These are phyloP conservation scores for Dactylonectria macrodidyma DNA, from an alignment of 2,329 filamentous ascomycete genomes.

Conservation along the genomic window DNA sequence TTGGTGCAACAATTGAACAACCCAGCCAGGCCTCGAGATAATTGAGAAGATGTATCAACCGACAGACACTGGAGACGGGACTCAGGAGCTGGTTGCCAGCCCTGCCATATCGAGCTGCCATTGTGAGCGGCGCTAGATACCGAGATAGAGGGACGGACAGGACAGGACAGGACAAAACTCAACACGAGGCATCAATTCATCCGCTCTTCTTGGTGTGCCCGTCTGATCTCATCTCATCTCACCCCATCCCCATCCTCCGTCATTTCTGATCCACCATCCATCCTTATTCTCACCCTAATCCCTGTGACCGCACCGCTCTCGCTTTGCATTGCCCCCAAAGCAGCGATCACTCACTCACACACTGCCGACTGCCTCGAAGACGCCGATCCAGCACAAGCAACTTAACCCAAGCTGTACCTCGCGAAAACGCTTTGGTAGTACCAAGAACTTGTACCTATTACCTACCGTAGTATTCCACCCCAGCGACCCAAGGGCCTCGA, in stretches of 20 bases:
- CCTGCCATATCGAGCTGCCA: background rate
- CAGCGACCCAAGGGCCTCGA: constrained; percentile 11
- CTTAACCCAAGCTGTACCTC: background rate
- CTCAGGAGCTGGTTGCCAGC: background rate
- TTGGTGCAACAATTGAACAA: constrained; percentile 2
- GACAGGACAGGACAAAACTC: background rate
- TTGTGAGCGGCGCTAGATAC: no score
- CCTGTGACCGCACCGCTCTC: background rate
- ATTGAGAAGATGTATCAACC: background rate
- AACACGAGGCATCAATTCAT: constrained; percentile 10
- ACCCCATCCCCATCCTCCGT: constrained; percentile 6
- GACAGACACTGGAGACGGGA: background rate
- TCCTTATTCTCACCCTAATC: background rate
- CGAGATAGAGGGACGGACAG: constrained; percentile 5
- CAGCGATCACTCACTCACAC: background rate
- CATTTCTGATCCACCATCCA: background rate
- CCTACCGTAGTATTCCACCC: background rate
- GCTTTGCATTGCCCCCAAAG: constrained; percentile 1
- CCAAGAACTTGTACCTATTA: background rate
- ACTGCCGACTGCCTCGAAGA: background rate
- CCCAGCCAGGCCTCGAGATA: background rate
- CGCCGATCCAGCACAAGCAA: background rate
- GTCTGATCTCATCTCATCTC: constrained; percentile 33
- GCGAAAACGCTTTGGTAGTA: no score
- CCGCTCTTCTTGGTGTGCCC: constrained; percentile 18